A percentile compares a stretch with the other conserved stretches of the same genome.
Evolutionary conservation across 306 rosid species (phyloP).

Genomic region (Sindora glabra): DNA sequence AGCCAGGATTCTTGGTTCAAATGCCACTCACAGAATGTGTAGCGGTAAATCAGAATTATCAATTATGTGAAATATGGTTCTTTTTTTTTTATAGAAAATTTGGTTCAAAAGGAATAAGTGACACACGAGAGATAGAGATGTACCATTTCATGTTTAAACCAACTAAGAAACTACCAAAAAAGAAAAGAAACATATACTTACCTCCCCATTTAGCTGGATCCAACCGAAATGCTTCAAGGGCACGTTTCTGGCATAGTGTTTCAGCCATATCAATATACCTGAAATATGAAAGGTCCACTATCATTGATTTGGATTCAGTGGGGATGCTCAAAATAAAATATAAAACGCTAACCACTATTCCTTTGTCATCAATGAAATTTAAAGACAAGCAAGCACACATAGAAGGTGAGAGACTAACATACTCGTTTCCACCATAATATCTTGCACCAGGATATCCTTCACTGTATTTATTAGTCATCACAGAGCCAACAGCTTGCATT

Average conservation of each 20-base stretch:
- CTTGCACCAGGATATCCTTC: constrained; percentile 99
- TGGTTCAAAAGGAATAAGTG: not conserved
- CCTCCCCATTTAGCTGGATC: constrained; percentile 99
- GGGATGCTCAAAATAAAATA: not conserved
- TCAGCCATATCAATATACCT: constrained; percentile 99
- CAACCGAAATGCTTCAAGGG: constrained; percentile 86
- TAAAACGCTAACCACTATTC: not conserved
- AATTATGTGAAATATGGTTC: not conserved
- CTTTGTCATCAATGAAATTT: not conserved
- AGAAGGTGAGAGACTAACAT: constrained; percentile 8
- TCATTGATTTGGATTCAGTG: not conserved
- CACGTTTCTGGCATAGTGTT: constrained; percentile 96
- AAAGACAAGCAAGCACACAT: no score
- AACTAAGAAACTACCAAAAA: no score
- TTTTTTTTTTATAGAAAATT: no score
- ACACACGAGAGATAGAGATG: not conserved
- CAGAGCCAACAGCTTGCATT: constrained; percentile 98
- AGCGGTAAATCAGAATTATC: not conserved
- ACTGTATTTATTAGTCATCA: constrained; percentile 97
- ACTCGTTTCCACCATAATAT: constrained; percentile 98
- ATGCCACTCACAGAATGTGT: no score
- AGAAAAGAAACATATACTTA: constrained; percentile 26
- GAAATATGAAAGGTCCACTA: constrained; percentile 16
- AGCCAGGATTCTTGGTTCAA: not conserved
- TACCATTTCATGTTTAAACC: no score